phyloP scores from a whole-genome alignment of 2,329 filamentous ascomycete genomes.

The Berkeleyomyces rouxiae region DNA sequence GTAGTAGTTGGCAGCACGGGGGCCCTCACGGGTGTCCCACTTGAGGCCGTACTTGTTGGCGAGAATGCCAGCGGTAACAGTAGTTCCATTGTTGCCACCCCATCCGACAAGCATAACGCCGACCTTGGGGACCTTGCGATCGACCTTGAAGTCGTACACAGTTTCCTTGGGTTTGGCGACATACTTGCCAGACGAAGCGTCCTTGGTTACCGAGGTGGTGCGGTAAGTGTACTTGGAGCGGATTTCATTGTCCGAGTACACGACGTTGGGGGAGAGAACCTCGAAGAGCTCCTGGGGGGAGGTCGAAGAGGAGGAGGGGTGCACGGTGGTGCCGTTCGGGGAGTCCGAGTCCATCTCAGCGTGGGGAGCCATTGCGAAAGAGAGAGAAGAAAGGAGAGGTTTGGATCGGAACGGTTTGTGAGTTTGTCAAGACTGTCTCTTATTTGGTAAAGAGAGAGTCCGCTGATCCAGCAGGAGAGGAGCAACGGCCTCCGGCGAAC shows the following conservation, averaged over 20 bases:
- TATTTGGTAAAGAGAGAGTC: constrained; percentile 44
- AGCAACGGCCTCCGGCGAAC: constrained; percentile 91
- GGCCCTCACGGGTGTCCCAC: constrained; percentile 90
- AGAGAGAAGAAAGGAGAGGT: background rate
- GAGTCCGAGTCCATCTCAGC: constrained; percentile 44
- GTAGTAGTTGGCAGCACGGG: constrained; percentile 85
- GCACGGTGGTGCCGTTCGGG: constrained; percentile 28
- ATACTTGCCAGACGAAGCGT: constrained; percentile 52
- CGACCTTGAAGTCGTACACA: constrained; percentile 92
- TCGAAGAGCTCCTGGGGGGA: constrained; percentile 49
- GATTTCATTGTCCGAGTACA: constrained; percentile 77
- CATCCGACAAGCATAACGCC: constrained; percentile 96
- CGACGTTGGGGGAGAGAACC: constrained; percentile 83
- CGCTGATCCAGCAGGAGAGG: constrained; percentile 69
- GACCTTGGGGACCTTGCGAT: constrained; percentile 80
- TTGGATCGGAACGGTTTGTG: constrained; percentile 13
- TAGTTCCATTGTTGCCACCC: constrained; percentile 97
- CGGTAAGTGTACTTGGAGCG: constrained; percentile 91
- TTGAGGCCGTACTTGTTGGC: constrained; percentile 74
- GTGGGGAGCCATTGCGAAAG: constrained; percentile 70
- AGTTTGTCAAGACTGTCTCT: constrained; percentile 20
- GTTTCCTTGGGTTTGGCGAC: constrained; percentile 77
- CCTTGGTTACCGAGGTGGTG: constrained; percentile 66
- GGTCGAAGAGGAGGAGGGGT: constrained; percentile 24
- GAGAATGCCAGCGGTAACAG: constrained; percentile 90